Conservation (phyloP, 139 green algal genomes). For the Chlorella vulgaris region DNA sequence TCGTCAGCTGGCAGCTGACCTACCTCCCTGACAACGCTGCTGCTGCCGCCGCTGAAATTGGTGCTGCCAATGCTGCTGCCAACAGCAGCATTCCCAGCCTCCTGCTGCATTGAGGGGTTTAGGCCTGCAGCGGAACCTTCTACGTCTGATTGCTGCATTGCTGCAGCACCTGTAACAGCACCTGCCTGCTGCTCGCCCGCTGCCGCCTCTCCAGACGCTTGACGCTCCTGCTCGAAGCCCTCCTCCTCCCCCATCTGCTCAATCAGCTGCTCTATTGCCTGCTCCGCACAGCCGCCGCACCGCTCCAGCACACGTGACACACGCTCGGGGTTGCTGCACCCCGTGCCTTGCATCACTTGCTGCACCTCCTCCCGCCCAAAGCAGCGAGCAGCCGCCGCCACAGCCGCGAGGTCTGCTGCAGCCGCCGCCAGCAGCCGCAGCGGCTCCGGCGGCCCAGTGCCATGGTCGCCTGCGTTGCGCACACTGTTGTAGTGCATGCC, state of each 20-base stretch:
- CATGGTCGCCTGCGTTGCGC: constrained; percentile 47
- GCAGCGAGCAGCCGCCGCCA: not conserved
- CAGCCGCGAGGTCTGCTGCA: not conserved
- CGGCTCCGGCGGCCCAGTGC: constrained; percentile 30
- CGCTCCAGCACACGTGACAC: constrained; percentile 37
- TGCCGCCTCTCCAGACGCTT: not conserved
- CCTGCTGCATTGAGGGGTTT: no score
- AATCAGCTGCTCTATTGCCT: constrained; percentile 65
- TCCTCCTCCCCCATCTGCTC: constrained; percentile 31
- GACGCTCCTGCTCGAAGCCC: not conserved
- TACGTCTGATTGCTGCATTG: no score
- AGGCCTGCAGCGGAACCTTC: no score
- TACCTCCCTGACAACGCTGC: no score
- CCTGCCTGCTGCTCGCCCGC: not conserved
- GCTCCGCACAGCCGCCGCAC: constrained; percentile 48
- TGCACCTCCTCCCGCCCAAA: constrained; percentile 36
- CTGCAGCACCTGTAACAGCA: not conserved
- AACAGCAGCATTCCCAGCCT: no score
- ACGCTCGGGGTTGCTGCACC: constrained; percentile 35
- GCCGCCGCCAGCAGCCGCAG: constrained; percentile 6
- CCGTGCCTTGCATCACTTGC: constrained; percentile 38
- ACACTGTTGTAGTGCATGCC: constrained; percentile 75
- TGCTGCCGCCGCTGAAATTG: not conserved
- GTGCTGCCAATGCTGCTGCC: not conserved
- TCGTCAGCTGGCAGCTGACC: no score